Percentiles rank a stretch among this genome's conserved stretches.
Evolutionary conservation across 495 filamentous ascomycete genomes (phyloP).

Genomic region (Cercophora newfieldiana): DNA sequence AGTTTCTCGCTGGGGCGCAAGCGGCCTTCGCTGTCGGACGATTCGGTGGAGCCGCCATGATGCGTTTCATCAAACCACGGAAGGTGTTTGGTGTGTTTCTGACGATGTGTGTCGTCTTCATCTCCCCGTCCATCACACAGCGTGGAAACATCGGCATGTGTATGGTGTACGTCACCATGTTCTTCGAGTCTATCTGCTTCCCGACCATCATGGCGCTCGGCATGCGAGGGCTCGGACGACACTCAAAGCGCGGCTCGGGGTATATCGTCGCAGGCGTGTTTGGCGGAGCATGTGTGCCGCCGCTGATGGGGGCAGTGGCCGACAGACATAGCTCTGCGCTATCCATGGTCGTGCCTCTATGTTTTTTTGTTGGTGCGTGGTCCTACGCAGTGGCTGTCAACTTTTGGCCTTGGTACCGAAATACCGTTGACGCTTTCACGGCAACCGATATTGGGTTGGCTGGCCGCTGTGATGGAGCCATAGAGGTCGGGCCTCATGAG

Average conservation of each 20-base stretch:
- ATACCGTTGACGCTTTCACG: constrained; percentile 60
- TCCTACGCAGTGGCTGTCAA: constrained; percentile 47
- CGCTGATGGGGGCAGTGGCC: constrained; percentile 60
- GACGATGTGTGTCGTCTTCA: constrained; percentile 57
- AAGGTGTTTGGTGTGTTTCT: constrained; percentile 54
- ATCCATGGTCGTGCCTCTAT: constrained; percentile 46
- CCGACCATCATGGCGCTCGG: constrained; percentile 68
- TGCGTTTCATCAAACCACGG: constrained; percentile 49
- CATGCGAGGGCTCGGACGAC: constrained; percentile 65
- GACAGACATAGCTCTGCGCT: constrained; percentile 42
- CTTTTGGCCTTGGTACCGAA: constrained; percentile 59
- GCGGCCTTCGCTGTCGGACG: constrained; percentile 65
- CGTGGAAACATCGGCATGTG: constrained; percentile 55
- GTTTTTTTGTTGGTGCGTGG: constrained; percentile 45
- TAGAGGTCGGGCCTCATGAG: too few relatives aligned
- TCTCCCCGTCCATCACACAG: constrained; percentile 53
- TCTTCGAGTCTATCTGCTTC: constrained; percentile 69
- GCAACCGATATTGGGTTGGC: constrained; percentile 53
- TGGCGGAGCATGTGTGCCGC: constrained; percentile 65
- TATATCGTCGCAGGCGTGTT: constrained; percentile 63
- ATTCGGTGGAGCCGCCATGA: constrained; percentile 57
- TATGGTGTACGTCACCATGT: constrained; percentile 63
- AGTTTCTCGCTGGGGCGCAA: constrained; percentile 64
- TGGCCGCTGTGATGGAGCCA: too few relatives aligned
- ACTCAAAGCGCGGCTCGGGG: constrained; percentile 65